phyloP scores from a whole-genome alignment of 2,329 filamentous ascomycete genomes.

The Pyrenochaeta sp. region DNA sequence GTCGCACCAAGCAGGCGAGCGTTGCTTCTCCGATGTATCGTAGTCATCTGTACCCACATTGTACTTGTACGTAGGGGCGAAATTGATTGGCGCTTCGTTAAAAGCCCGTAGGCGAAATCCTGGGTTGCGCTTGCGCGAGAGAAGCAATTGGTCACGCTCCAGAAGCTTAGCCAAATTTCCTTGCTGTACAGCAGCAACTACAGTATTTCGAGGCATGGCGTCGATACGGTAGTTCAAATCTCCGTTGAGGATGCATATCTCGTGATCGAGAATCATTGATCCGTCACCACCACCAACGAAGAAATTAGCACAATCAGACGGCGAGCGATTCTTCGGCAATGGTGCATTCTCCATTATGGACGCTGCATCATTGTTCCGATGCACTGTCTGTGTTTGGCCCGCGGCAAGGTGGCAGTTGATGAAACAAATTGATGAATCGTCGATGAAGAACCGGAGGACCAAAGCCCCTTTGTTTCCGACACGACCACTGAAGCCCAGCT shows the following conservation, averaged over 20 bases:
- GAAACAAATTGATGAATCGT: slow-evolving; percentile 94
- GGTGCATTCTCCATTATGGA: slow-evolving; percentile 82
- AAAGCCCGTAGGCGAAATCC: slow-evolving; percentile 89
- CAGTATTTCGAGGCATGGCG: slow-evolving; percentile 91
- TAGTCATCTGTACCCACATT: slow-evolving; percentile 95
- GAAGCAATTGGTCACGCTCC: slow-evolving; percentile 90
- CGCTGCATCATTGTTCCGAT: slow-evolving; percentile 91
- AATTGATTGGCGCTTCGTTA: slow-evolving; percentile 87
- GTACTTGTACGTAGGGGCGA: slow-evolving; percentile 98
- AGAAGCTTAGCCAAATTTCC: slow-evolving; percentile 86
- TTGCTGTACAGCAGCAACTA: slow-evolving; percentile 82
- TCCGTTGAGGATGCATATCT: slow-evolving; percentile 95
- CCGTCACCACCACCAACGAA: slow-evolving; percentile 94
- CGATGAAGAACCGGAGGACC: slow-evolving; percentile 87
- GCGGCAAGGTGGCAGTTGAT: slow-evolving; percentile 97
- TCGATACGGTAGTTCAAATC: slow-evolving; percentile 99
- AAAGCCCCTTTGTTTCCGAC: slow-evolving; percentile 98
- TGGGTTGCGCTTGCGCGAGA: slow-evolving; percentile 87
- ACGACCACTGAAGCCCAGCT: slow-evolving; percentile 92
- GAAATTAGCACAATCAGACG: slow-evolving; percentile 72
- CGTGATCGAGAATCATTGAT: slow-evolving; percentile 92
- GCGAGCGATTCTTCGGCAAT: slow-evolving; percentile 75
- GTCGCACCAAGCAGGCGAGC: slow-evolving; percentile 96
- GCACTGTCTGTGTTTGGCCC: slow-evolving; percentile 86
- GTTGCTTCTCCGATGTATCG: slow-evolving; percentile 92